Conservation (phyloP, 306 rosid genomes). For the Neltuma alba region DNA sequence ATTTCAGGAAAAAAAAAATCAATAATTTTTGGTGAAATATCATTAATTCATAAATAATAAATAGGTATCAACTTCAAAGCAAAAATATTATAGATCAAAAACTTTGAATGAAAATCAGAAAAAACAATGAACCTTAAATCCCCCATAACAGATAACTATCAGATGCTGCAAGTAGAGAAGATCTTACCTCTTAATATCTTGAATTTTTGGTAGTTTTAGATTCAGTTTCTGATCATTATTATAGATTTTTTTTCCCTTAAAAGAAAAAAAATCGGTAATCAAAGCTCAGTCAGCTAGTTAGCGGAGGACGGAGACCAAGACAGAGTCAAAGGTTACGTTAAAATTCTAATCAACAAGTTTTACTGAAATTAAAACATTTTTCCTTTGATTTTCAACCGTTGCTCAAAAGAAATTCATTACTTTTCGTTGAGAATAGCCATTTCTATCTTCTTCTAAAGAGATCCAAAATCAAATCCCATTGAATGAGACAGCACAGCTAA, state of each 20-base stretch:
- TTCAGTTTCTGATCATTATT: neutral
- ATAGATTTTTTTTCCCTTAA: too few species aligned
- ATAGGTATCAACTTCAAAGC: too few species aligned
- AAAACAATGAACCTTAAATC: too few species aligned
- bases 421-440: neutral
- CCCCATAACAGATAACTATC: neutral
- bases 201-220: neutral
- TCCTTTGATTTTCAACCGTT: neutral
- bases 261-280: neutral
- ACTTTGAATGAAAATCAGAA: neutral
- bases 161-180: neutral
- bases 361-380: neutral
- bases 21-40: neutral
- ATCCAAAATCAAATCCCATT: neutral
- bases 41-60: neutral
- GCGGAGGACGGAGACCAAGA: too few species aligned
- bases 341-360: neutral
- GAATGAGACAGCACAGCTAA: neutral
- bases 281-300: neutral
- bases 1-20: constrained; percentile 24
- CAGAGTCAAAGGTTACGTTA: neutral
- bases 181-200: neutral
- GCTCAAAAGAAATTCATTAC: neutral
- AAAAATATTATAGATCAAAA: neutral
- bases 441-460: neutral